Percentiles rank a stretch among this genome's conserved stretches.
Evolutionary conservation across 768 basidiomycete genomes (phyloP).

Genomic region (Rhodotorula sphaerocarpa): DNA sequence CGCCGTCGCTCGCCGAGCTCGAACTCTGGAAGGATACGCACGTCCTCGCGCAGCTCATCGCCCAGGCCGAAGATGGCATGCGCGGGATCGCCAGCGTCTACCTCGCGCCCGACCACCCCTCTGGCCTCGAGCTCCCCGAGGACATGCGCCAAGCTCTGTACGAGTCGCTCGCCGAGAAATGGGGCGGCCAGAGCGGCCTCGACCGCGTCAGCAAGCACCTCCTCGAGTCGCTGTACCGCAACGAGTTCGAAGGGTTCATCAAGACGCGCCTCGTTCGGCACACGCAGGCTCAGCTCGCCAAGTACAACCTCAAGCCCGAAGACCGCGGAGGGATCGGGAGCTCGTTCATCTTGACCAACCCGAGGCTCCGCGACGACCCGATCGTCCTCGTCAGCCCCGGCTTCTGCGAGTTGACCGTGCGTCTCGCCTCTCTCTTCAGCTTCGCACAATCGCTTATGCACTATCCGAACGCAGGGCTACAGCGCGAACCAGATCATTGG

Average conservation of each 20-base stretch:
- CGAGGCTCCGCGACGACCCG: conserved; percentile 23
- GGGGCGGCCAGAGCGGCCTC: not conserved
- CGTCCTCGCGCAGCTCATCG: not conserved
- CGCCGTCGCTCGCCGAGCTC: not conserved
- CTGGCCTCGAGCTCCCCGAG: not conserved
- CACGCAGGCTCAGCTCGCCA: conserved; percentile 13
- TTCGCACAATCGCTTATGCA: not conserved
- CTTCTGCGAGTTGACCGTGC: conserved; percentile 21
- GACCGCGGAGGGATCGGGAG: conserved; percentile 21
- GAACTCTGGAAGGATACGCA: conserved; percentile 20
- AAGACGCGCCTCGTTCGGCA: conserved; percentile 7
- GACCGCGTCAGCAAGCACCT: conserved; percentile 14
- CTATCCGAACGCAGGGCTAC: conserved; percentile 11
- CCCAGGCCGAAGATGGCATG: not conserved
- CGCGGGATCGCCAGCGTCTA: conserved; percentile 2
- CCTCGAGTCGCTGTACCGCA: conserved; percentile 6
- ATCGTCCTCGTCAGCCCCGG: conserved; percentile 21
- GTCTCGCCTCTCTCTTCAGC: not conserved
- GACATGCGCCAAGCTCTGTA: not conserved
- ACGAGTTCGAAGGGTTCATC: conserved; percentile 12
- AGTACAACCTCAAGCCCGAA: conserved; percentile 1
- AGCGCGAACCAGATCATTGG: conserved; percentile 24
- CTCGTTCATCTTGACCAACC: conserved; percentile 29
- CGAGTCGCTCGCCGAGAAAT: not conserved
- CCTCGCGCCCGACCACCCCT: not conserved